phyloP scores from a whole-genome alignment of 176 grass and related monocot genomes.

The Tuctoria greenei region DNA sequence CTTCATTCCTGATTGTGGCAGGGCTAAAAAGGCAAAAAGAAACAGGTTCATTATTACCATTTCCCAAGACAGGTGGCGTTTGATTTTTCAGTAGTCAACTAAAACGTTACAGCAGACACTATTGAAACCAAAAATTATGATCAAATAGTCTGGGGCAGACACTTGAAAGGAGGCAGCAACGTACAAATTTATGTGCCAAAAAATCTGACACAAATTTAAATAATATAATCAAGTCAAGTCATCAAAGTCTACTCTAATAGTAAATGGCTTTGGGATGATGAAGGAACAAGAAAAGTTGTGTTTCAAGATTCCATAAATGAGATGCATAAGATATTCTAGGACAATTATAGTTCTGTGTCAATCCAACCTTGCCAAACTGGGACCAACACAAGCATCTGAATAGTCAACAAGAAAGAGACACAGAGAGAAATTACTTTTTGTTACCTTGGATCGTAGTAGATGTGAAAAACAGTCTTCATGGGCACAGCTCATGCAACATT shows the following conservation, averaged over 20 bases:
- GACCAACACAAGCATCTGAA: constrained; percentile 1
- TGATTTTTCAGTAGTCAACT: background rate
- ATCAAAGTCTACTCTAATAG: background rate
- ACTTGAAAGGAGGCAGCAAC: constrained; percentile 20
- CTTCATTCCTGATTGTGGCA: background rate
- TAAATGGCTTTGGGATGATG: background rate
- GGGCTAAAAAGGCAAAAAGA: background rate
- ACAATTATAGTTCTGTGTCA: background rate
- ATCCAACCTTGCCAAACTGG: background rate
- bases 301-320: background rate
- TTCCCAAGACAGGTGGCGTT: background rate
- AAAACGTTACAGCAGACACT: background rate
- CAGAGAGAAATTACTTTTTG: constrained; percentile 5
- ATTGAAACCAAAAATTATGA: constrained; percentile 2
- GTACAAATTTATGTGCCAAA: background rate
- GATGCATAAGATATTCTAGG: constrained; percentile 19
- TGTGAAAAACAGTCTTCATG: constrained; percentile 63
- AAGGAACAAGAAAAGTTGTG: background rate
- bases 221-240: too few species aligned
- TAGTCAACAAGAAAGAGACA: background rate
- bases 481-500: constrained; percentile 54
- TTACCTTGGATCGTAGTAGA: constrained; percentile 89
- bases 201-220: background rate
- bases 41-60: background rate
- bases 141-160: too few species aligned